Evolutionary conservation across 129 eudicot species (phyloP).

Genomic region (Helianthus tuberosus): DNA sequence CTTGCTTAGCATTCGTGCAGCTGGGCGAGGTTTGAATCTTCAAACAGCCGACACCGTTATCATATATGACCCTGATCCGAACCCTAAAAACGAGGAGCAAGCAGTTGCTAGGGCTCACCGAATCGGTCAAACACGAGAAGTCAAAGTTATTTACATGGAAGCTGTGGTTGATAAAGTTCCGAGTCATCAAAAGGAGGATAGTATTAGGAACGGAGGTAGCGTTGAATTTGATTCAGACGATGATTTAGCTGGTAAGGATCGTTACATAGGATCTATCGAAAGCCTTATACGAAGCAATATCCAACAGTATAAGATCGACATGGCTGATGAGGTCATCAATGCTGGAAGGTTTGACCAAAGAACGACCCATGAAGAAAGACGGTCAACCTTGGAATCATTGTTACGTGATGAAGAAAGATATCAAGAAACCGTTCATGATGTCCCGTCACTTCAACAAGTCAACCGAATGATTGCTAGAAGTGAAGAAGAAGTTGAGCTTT

Average conservation of each 20-base stretch:
- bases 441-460: constrained; percentile 94
- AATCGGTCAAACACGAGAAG: constrained; percentile 96
- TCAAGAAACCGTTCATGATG: constrained; percentile 97
- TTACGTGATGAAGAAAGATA: constrained; percentile 94
- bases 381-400: constrained; percentile 81
- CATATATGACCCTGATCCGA: constrained; percentile 96
- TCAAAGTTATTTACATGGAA: constrained; percentile 94
- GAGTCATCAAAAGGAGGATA: constrained; percentile 91
- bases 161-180: constrained; percentile 92
- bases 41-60: constrained; percentile 96
- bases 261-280: constrained; percentile 92
- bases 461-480: constrained; percentile 97
- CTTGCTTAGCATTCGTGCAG: constrained; percentile 91
- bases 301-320: constrained; percentile 96
- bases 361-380: constrained; percentile 97
- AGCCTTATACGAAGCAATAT: constrained; percentile 89
- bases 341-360: constrained; percentile 99
- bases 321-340: constrained; percentile 99
- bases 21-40: constrained; percentile 94
- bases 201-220: constrained; percentile 58
- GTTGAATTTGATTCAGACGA: constrained; percentile 71
- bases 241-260: constrained; percentile 98
- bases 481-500: constrained; percentile 92
- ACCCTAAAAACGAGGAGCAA: constrained; percentile 96
- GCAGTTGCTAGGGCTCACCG: constrained; percentile 99